Percentiles rank a stretch among this genome's conserved stretches.
These are phyloP conservation scores for Ophiocordyceps robertsii DNA, from an alignment of 2,329 filamentous ascomycete species.

Conservation along the genomic window DNA sequence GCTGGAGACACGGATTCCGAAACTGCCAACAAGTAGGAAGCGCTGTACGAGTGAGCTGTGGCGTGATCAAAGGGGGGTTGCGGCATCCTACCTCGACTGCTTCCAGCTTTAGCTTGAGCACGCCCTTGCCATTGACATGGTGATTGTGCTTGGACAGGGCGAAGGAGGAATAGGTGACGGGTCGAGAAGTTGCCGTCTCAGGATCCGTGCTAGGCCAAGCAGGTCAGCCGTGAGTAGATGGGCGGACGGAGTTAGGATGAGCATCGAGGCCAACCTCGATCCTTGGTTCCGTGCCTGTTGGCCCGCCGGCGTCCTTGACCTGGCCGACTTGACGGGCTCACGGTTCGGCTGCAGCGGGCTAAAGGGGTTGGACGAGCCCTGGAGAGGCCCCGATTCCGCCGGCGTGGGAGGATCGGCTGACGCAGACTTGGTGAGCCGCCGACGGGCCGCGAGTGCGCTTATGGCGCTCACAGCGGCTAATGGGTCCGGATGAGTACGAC, in stretches of 20 bases:
- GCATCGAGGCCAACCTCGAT: background rate
- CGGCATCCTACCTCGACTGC: constrained; percentile 32
- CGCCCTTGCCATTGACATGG: constrained; percentile 22
- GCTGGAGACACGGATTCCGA: constrained; percentile 44
- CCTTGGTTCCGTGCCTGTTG: background rate
- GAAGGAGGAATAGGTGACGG: constrained; percentile 31
- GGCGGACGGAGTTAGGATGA: background rate
- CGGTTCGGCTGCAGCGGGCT: constrained; percentile 10
- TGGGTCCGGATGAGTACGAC: background rate
- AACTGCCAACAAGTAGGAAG: constrained; percentile 53
- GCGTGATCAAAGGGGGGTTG: background rate
- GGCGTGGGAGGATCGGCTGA: constrained; percentile 4
- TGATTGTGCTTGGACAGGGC: constrained; percentile 30
- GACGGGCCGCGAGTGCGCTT: constrained; percentile 22
- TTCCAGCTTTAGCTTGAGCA: constrained; percentile 26
- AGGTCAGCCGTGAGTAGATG: background rate
- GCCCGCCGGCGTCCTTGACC: background rate
- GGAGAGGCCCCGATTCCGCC: constrained; percentile 8
- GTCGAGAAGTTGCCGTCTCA: constrained; percentile 1
- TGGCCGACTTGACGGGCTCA: constrained; percentile 5
- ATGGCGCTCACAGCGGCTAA: constrained; percentile 18
- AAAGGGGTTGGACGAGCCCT: constrained; percentile 14
- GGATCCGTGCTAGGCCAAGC: background rate
- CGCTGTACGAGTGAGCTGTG: constrained; percentile 28
- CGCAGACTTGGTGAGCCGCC: constrained; percentile 10